A percentile compares a stretch with the other conserved stretches of the same genome.
phyloP scores from a whole-genome alignment of 108 stramenopile species.

The Nitzschia sp. region DNA sequence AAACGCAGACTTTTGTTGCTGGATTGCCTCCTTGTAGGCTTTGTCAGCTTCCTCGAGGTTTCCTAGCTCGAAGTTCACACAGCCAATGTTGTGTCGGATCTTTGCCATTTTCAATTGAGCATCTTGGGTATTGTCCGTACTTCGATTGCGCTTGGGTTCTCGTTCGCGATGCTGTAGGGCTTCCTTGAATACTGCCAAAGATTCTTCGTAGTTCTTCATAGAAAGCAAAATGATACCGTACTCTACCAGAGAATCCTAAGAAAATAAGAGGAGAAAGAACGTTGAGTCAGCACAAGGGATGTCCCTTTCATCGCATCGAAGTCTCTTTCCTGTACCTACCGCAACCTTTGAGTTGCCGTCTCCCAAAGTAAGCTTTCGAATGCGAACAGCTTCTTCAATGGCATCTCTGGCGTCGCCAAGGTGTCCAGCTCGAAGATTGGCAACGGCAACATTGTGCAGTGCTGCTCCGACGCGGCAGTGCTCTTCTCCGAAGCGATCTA shows the following conservation, averaged over 20 bases:
- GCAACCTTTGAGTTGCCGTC: constrained; percentile 51
- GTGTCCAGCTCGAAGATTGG: constrained; percentile 51
- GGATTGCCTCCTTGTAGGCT: constrained; percentile 47
- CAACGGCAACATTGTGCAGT: constrained; percentile 67
- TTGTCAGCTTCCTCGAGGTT: constrained; percentile 41
- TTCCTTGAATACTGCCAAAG: constrained; percentile 47
- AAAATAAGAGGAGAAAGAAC: background rate
- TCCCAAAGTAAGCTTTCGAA: constrained; percentile 50
- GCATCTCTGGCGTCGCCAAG: constrained; percentile 64
- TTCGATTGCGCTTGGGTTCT: constrained; percentile 35
- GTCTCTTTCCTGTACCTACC: constrained; percentile 21
- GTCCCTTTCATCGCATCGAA: background rate
- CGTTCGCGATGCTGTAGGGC: constrained; percentile 48
- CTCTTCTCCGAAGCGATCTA: constrained; percentile 45
- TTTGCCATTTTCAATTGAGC: constrained; percentile 58
- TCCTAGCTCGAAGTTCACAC: constrained; percentile 57
- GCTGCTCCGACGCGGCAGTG: constrained; percentile 62
- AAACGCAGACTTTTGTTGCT: constrained; percentile 48
- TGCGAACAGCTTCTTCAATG: constrained; percentile 63
- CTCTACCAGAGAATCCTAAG: constrained; percentile 60
- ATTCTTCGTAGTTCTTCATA: constrained; percentile 56
- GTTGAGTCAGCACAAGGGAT: background rate
- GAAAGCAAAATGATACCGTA: constrained; percentile 60
- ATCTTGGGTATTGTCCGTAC: constrained; percentile 28
- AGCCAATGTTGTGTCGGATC: constrained; percentile 65